Evolutionary conservation across 1,284 basidiomycete species (phyloP), one percentile per base, ranked within the genome.

Genomic region (Macrocybe sp.): DNA sequence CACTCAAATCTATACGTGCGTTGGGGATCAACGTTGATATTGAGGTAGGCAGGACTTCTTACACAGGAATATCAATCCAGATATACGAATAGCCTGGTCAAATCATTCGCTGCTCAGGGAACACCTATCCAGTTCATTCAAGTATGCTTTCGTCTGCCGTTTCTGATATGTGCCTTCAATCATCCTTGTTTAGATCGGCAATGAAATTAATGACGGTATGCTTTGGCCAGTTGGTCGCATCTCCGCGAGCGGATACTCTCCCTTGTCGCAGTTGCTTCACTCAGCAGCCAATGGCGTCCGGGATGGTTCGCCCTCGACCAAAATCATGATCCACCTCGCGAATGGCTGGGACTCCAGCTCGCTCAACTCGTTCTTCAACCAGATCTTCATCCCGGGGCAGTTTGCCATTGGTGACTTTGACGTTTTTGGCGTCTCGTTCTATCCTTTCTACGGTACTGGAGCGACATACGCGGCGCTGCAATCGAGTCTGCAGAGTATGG

Each of bases 371-470:
- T 83, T 76, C 61, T 83, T 70, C 59, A 64, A 68, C 36, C 66
- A 70, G 34, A 72, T 82, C 37, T 80, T 81, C 63, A 70, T 76
- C 42, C 63, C 66, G 1, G 81, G 81, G 6, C 68, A 78, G 52
- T 65, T 83, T 43, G 59, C 73, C 3, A 63, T 68, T 0, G 59
- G 62, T 30, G 77, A 83, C 51, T 65, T 83, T 45, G 81, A 83
- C 56, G 66, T 81, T 50, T 70, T 83, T 58, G 81, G 78, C 14
- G 79, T 83, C 59, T 81, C 78, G 3, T 81, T 81, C 64, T 83
- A 83, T 55, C 80, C 80, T 1, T 83, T 82, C 67, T 83, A 83
- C 55, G 73, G 72, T 37, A 70, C 78, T 6, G 67, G 69, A n/a
- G 81, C 82, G 8, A 83, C 79, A 3, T 63, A 75, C 28, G 57